Base-by-base conservation (phyloP, 768 basidiomycete species). In the Hygrophorus pudorinus region DNA sequence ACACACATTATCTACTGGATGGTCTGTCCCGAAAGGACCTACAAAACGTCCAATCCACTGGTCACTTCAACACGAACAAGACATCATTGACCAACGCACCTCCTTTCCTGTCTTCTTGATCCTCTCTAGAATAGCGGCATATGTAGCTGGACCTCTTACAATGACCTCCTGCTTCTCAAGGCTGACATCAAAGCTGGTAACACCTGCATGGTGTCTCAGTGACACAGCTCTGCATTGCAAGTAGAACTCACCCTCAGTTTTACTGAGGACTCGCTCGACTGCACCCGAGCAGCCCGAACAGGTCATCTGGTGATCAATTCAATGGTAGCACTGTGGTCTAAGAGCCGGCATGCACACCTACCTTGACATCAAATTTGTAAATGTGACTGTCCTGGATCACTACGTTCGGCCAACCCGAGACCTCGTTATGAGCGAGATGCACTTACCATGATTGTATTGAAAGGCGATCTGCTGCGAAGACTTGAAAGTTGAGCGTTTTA, bases 101-200 rank as follows among this genome's bases (percentile, higher is more conserved):
- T 86, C 75, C 65, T 92, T 92, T 51, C 91, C 91, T 8, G 90
- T 94, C 76, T 91, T 93, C 72, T 78, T 76, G 57, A 94, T 88
- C 68, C 71, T 85, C 42, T 66, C 79, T 10, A 76, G 62, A 37
- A 90, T 66, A 2, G 69, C 68, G 0, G 88, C 85, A 58, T 84
- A 86, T 13, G 71, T 53, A 8, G 76, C 66, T 2, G 65, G 60
- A 9, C 77, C 78, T 8, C 59, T 78, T 38, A 93, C 87, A 42
- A 75, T 42, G 44, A 92, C 90, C 56, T 75, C 73, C 59, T 92
- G 86, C 31, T 65, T 76, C 21, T 75, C 78, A 29, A 91, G 73
- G 55, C 56, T 67, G 51, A 92, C 79, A 3, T 66, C 58, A 65
- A 69, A 90, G 2, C 65, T 64, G 14, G 66, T 56, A 38, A 87